Conservation (phyloP, 345 rosid genomes). For the Chamaenerion angustifolium region DNA sequence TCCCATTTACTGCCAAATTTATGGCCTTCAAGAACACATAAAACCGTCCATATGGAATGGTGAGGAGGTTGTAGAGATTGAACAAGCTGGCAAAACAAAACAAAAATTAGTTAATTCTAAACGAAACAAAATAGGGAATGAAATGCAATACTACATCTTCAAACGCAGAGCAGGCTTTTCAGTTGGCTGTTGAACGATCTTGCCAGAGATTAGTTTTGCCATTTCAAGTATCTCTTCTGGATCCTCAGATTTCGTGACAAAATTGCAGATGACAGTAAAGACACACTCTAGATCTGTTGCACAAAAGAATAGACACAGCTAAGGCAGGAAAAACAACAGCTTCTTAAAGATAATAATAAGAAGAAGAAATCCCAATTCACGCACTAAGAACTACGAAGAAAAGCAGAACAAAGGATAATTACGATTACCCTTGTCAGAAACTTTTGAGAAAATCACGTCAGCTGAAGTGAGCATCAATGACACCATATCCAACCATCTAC, state of each 20-base stretch:
- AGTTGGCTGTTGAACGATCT: constrained; percentile 64
- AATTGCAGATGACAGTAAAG: constrained; percentile 87
- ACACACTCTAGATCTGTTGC: constrained; percentile 80
- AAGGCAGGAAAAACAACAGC: background rate
- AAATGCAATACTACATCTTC: constrained; percentile 48
- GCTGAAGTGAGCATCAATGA: constrained; percentile 84
- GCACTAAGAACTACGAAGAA: background rate
- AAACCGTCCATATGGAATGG: constrained; percentile 48
- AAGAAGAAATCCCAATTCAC: background rate
- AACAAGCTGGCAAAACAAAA: constrained; percentile 56
- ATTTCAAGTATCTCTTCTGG: constrained; percentile 63
- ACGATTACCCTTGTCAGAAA: constrained; percentile 77
- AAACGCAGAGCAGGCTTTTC: constrained; percentile 81
- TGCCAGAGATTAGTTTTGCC: constrained; percentile 56
- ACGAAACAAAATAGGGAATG: constrained; percentile 1
- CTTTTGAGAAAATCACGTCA: constrained; percentile 70
- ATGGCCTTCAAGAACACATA: constrained; percentile 73
- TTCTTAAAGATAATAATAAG: background rate
- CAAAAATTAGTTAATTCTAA: constrained; percentile 1
- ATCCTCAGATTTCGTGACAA: constrained; percentile 47
- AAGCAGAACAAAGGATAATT: too few relatives aligned
- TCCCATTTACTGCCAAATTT: constrained; percentile 55
- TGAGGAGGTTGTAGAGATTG: constrained; percentile 82
- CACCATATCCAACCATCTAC: constrained; percentile 72
- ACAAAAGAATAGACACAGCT: background rate